phyloP scores from a whole-genome alignment of 78 protist genomes.

The Mastigamoeba balamuthi region DNA sequence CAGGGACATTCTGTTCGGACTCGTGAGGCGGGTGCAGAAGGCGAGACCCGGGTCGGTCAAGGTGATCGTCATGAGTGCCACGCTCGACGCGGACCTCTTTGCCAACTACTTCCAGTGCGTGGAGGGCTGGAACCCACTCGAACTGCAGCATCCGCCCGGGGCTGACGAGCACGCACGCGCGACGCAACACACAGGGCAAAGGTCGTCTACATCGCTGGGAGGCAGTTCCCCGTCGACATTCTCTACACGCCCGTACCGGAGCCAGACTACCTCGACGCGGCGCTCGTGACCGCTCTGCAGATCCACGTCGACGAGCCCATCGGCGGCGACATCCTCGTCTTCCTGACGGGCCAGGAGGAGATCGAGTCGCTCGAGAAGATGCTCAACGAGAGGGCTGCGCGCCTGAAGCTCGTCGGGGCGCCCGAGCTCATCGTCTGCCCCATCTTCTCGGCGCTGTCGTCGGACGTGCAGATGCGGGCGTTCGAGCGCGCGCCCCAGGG shows the following conservation, averaged over 20 bases:
- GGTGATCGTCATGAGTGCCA: conserved; percentile 81
- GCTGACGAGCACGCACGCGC: background rate
- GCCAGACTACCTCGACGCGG: conserved; percentile 45
- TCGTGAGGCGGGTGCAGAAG: conserved; percentile 43
- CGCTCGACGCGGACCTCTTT: conserved; percentile 67
- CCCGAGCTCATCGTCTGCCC: conserved; percentile 28
- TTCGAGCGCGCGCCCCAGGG: conserved; percentile 75
- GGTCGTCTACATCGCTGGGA: conserved; percentile 43
- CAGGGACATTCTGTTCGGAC: conserved; percentile 72
- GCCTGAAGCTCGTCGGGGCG: background rate
- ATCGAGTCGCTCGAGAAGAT: conserved; percentile 54
- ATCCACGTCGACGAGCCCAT: conserved; percentile 64
- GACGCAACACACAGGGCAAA: conserved; percentile 14
- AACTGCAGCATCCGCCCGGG: background rate
- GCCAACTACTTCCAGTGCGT: conserved; percentile 30
- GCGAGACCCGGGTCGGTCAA: conserved; percentile 1
- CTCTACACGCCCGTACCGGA: conserved; percentile 24
- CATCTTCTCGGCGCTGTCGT: conserved; percentile 58
- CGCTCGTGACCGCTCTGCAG: conserved; percentile 44
- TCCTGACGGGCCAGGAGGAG: conserved; percentile 87
- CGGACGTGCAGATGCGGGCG: conserved; percentile 60
- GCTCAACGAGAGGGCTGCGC: conserved; percentile 7
- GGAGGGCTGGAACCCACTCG: background rate
- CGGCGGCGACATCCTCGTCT: conserved; percentile 82
- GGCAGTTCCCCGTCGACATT: conserved; percentile 40